A percentile compares a stretch with the other conserved stretches of the same genome.
phyloP scores from a whole-genome alignment of 495 filamentous ascomycete genomes.

The Entonaema liquescens region DNA sequence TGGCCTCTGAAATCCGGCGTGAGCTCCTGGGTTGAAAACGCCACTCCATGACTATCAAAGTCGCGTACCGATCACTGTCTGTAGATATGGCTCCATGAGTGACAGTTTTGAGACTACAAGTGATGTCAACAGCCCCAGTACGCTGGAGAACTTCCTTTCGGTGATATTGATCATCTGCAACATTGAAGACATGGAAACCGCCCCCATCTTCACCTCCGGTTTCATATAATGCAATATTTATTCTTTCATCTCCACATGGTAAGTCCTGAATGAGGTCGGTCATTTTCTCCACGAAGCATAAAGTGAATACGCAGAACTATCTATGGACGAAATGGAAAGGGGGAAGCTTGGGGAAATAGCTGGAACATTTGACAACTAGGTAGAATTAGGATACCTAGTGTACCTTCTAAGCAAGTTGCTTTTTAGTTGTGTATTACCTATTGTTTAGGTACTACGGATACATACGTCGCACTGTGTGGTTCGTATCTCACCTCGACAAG shows the following conservation, averaged over 20 bases:
- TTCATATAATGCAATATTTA: neutral
- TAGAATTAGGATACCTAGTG: no score
- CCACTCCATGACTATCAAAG: neutral
- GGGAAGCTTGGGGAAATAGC: no score
- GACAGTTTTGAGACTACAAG: neutral
- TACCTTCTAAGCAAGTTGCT: no score
- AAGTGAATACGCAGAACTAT: no score
- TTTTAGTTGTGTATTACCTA: no score
- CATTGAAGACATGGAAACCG: neutral
- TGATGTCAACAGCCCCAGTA: neutral
- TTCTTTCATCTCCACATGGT: neutral
- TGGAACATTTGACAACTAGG: no score
- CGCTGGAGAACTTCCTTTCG: neutral
- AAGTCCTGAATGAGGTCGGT: neutral
- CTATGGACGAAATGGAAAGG: no score
- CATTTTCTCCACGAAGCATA: neutral
- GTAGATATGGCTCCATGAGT: neutral
- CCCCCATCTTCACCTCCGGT: neutral
- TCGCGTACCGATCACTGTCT: neutral
- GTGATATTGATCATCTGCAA: neutral
- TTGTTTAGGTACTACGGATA: no score
- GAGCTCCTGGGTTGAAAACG: neutral
- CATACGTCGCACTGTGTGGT: neutral
- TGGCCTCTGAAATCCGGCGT: neutral
- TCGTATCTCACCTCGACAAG: neutral